Evolutionary conservation across 2,329 filamentous ascomycete species (phyloP).

Genomic region (Zasmidium cellare): DNA sequence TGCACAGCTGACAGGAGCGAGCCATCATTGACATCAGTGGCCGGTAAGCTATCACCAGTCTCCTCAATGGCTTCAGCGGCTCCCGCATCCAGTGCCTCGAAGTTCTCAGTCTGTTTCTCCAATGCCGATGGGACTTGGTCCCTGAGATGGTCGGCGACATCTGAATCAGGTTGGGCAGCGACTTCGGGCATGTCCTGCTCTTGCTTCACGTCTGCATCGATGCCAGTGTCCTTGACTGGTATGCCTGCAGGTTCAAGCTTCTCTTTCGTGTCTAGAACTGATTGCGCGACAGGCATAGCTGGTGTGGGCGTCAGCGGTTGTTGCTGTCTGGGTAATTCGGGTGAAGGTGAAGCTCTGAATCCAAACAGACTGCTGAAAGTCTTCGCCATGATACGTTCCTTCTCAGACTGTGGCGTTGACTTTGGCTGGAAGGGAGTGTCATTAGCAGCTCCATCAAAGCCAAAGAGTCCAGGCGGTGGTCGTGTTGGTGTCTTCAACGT

Average conservation of each 20-base stretch:
- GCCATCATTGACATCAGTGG: slow-evolving; percentile 5
- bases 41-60: background rate
- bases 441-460: slow-evolving; percentile 20
- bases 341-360: slow-evolving; percentile 28
- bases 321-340: slow-evolving; percentile 17
- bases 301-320: slow-evolving; percentile 7
- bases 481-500: slow-evolving; percentile 11
- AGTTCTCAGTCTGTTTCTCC: too few species aligned
- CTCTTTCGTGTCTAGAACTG: background rate
- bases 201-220: background rate
- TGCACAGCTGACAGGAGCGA: slow-evolving; percentile 6
- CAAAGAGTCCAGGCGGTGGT: slow-evolving; percentile 11
- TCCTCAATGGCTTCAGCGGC: background rate
- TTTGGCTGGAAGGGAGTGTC: slow-evolving; percentile 9
- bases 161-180: background rate
- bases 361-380: slow-evolving; percentile 35
- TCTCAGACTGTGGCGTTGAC: slow-evolving; percentile 28
- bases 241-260: background rate
- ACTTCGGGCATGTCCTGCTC: background rate
- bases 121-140: too few species aligned
- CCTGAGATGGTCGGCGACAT: background rate
- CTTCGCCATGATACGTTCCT: slow-evolving; percentile 30
- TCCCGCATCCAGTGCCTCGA: background rate
- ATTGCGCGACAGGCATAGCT: background rate
- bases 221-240: background rate